Base-by-base conservation (phyloP, 1,284 basidiomycete genomes). In the Ganoderma lingzhi region DNA sequence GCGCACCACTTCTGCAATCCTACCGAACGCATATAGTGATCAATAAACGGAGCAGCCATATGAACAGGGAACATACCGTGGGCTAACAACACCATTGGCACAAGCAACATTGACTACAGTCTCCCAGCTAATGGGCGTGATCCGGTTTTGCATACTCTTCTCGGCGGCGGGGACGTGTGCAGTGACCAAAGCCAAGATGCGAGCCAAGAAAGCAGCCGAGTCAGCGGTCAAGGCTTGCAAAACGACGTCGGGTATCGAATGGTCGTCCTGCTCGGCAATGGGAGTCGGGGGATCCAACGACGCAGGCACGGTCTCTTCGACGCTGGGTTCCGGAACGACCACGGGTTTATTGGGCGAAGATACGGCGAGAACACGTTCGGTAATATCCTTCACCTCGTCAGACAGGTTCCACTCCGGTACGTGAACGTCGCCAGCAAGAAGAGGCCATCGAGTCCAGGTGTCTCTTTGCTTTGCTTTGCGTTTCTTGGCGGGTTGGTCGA, bases 361-460 rank as follows among this genome's bases (percentile, higher is more conserved):
- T n/a, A 59, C 60, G n/a, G 71, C 62, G 15, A 81, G 53, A 14
- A 71, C 69, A 62, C 75, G 77, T 37, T 79, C 73, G 8, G 84
- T 83, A 42, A 89, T 76, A 6, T 80, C 75, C 30, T 79, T 79
- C 23, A 92, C 80, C 77, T 92, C 90, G 67, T 92, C 90, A 61
- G 86, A 82, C 14, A 91, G 80, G 32, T 77, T 78, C 87, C 87
- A 92, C 77, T 90, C 87, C 0, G 90, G 89, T 10, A 83, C 78
- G 48, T 83, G 81, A 2, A 90, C 83, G 69, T 91, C 89, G n/a
- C 83, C 81, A 3, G 82, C 73, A 10, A 86, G 83, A 39, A 91
- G 83, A 5, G 90, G 90, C 90, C 90, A 92, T 23, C 88, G 85
- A 0, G 89, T 90, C 90, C 89, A 91, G 6, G 79, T 81, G 71